Conservation (phyloP, 2,329 filamentous ascomycete genomes). For the Fusarium chaquense region DNA sequence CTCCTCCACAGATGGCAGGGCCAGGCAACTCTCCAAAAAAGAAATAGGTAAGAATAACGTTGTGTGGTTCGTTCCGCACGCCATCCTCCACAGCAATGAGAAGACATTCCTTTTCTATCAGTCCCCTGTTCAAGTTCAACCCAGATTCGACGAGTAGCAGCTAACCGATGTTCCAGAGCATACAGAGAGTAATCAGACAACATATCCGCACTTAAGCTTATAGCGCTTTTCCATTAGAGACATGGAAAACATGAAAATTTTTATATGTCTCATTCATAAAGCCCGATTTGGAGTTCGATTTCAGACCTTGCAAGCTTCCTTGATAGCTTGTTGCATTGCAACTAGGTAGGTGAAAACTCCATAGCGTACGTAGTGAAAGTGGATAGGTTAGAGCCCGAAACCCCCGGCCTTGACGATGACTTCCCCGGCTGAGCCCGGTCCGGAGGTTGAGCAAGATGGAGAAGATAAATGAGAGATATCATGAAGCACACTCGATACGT, state of each 20-base stretch:
- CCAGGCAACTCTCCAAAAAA: slow-evolving; percentile 12
- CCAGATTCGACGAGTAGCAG: slow-evolving; percentile 1
- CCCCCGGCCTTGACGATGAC: slow-evolving; percentile 26
- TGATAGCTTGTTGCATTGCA: slow-evolving; percentile 7
- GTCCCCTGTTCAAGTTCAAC: slow-evolving; percentile 4
- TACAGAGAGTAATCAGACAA: background rate
- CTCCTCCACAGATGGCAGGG: background rate
- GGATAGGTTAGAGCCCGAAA: slow-evolving; percentile 28
- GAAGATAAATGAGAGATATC: slow-evolving; percentile 9
- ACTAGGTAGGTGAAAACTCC: background rate
- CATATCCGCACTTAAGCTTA: background rate
- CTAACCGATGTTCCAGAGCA: slow-evolving; percentile 19
- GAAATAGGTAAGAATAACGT: slow-evolving; percentile 7
- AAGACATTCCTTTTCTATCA: slow-evolving; percentile 21
- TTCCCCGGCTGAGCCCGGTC: slow-evolving; percentile 23
- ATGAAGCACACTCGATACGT: slow-evolving; percentile 24
- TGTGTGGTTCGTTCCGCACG: slow-evolving; percentile 36
- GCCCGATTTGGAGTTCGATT: slow-evolving; percentile 33
- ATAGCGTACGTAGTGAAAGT: slow-evolving; percentile 27
- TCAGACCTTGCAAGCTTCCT: slow-evolving; percentile 24
- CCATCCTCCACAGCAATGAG: slow-evolving; percentile 37
- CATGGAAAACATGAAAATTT: slow-evolving; percentile 18
- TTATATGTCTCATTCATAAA: slow-evolving; percentile 9
- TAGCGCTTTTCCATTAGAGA: background rate
- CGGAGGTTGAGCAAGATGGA: slow-evolving; percentile 28